Evolutionary conservation across 345 rosid genomes (phyloP).

Genomic region (Acer saccharum): DNA sequence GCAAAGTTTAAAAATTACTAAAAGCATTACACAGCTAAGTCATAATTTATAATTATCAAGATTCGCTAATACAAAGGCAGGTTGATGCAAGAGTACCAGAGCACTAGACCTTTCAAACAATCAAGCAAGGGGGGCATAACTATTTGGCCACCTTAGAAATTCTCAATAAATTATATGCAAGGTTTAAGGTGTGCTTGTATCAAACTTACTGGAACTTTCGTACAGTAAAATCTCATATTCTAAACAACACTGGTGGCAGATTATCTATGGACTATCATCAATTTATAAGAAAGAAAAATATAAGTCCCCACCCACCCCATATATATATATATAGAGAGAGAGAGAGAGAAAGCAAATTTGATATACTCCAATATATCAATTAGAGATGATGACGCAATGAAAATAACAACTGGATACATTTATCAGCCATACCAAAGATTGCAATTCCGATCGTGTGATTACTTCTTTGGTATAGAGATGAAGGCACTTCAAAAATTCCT

Average conservation of each 20-base stretch:
- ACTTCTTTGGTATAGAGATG: slow-evolving; percentile 81
- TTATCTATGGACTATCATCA: too few species aligned
- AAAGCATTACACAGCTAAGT: slow-evolving; percentile 8
- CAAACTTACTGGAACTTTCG: background rate
- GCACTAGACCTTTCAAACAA: slow-evolving; percentile 1
- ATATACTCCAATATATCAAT: background rate
- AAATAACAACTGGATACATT: slow-evolving; percentile 10
- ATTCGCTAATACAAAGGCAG: background rate
- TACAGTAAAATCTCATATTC: background rate
- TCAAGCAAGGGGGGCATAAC: background rate
- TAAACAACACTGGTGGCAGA: too few species aligned
- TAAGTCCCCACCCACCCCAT: too few species aligned
- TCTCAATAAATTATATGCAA: slow-evolving; percentile 5
- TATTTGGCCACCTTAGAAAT: background rate
- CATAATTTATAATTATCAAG: slow-evolving; percentile 2
- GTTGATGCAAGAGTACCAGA: slow-evolving; percentile 7
- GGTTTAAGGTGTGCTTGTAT: background rate
- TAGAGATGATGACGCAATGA: slow-evolving; percentile 5
- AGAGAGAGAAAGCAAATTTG: too few species aligned
- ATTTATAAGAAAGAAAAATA: too few species aligned
- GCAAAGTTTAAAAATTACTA: slow-evolving; percentile 22
- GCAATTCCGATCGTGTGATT: slow-evolving; percentile 75
- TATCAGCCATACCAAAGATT: slow-evolving; percentile 69
- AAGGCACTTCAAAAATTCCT: slow-evolving; percentile 84
- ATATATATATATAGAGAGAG: too few species aligned